These are phyloP conservation scores for Yarrowia phangngaensis DNA, from an alignment of 805 yeast species.

Conservation along the genomic window DNA sequence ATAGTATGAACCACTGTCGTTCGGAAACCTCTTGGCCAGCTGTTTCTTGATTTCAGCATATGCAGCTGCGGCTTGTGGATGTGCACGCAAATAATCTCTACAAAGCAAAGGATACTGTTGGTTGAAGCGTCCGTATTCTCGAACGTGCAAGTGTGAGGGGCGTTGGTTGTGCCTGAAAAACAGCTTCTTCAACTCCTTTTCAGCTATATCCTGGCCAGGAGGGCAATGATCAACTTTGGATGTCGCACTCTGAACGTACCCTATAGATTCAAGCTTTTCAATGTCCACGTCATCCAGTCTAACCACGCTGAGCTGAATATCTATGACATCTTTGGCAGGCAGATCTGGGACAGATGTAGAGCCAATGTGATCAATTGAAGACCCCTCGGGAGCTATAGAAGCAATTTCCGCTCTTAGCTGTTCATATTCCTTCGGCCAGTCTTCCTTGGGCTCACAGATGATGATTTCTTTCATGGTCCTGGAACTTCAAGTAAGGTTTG, in stretches of 20 bases:
- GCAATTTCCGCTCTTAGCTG: not conserved
- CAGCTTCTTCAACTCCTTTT: conserved; percentile 2
- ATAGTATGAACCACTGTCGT: not conserved
- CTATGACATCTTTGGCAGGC: conserved; percentile 9
- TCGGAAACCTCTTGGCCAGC: conserved; percentile 1
- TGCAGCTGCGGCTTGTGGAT: conserved; percentile 12
- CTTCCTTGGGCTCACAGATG: not conserved
- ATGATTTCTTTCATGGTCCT: too few relatives aligned
- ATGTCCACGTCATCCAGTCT: not conserved
- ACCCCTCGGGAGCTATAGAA: not conserved
- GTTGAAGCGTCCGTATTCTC: conserved; percentile 1
- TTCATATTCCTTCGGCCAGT: not conserved
- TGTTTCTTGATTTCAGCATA: conserved; percentile 7
- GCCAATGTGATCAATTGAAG: conserved; percentile 13
- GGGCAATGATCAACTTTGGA: conserved; percentile 15
- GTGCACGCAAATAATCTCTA: conserved; percentile 1
- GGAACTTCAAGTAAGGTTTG: too few relatives aligned
- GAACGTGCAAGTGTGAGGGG: not conserved
- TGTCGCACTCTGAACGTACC: not conserved
- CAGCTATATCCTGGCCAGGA: not conserved
- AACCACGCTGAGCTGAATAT: conserved; percentile 8
- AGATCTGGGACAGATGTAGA: conserved; percentile 3
- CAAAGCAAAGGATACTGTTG: conserved; percentile 8
- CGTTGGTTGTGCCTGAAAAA: not conserved
- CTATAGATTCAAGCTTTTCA: not conserved